A percentile compares a stretch with the other conserved stretches of the same genome.
phyloP scores from a whole-genome alignment of 2,329 filamentous ascomycete genomes.

The Periconia sp. region DNA sequence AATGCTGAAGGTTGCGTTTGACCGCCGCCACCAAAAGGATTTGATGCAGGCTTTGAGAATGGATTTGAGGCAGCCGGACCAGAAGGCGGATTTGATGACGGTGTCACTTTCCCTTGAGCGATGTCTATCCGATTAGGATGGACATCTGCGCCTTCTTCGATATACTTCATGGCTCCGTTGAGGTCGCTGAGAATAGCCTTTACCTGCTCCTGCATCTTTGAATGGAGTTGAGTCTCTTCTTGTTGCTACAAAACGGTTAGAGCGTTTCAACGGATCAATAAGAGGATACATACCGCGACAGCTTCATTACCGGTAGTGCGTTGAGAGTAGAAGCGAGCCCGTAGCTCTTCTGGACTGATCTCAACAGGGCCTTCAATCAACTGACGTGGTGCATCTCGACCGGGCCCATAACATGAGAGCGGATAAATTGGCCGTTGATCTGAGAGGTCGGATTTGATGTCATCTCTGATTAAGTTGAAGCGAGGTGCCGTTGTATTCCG shows the following conservation, averaged over 20 bases:
- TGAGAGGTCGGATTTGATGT: constrained; percentile 63
- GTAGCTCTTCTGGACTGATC: constrained; percentile 87
- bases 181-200: constrained; percentile 72
- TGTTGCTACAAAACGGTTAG: constrained; percentile 55
- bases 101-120: constrained; percentile 24
- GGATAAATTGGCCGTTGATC: constrained; percentile 82
- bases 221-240: constrained; percentile 66
- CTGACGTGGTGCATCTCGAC: constrained; percentile 76
- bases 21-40: constrained; percentile 34
- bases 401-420: constrained; percentile 84
- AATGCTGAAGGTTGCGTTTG: constrained; percentile 31
- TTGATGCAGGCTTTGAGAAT: constrained; percentile 30
- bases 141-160: constrained; percentile 42
- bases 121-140: constrained; percentile 44
- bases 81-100: constrained; percentile 11
- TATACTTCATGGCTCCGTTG: constrained; percentile 64
- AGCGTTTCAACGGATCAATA: not conserved
- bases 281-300: constrained; percentile 52
- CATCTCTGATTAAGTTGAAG: constrained; percentile 35
- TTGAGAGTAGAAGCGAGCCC: constrained; percentile 72
- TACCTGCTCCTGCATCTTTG: constrained; percentile 71
- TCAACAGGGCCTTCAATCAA: constrained; percentile 85
- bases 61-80: constrained; percentile 23
- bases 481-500: constrained; percentile 26
- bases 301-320: constrained; percentile 65